Evolutionary conservation across 2,329 filamentous ascomycete species (phyloP), one percentile per base, ranked within the genome.

Genomic region (Cercospora berteroae): DNA sequence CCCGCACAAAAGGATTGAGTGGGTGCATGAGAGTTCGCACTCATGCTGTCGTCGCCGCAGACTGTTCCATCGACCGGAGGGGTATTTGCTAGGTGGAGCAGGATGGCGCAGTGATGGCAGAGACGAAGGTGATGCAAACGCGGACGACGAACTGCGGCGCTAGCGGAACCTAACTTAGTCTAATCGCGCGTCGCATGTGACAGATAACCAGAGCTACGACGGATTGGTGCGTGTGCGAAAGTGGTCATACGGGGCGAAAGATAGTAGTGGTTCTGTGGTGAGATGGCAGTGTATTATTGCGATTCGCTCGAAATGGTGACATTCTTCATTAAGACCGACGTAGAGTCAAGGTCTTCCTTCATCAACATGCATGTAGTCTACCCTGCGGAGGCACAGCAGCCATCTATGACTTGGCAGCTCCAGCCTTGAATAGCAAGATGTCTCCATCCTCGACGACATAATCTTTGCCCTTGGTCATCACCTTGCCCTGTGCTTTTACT

Each of bases 381-480:
- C 65, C 39, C 36, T 63, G 13, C 10, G 10, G 8, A 60, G 48
- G 48, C 25, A 55, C 25, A 23, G 23, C 20, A 29, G 20, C 13
- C 12, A 12, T 33, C 73, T 72, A 79, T 62, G 73, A 71, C 86
- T 94, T 94, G 73, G 91, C 91, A 62, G 91, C 91, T 82, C 91
- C 91, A 33, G 90, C 90, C 86, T 97, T 97, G 86, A 97, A 93
- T 75, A 97, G 87, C 73, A 97, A 79, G 74, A 90, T 87, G 77
- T 90, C 92, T 60, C 92, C 92, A 77, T 96, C 92, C 79, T 94
- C 89, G 10, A 95, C 88, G 5, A 94, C 87, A 80, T 99, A 98
- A 61, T 98, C 94, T 85, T 98, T 98, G 78, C 95, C 95, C 86
- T 99, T 99, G 67, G 94, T 98, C 90, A 97, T 92, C 73, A 99